Evolutionary conservation across 148 eudicot genomes (phyloP).

Genomic region (Rhododendron henanense): DNA sequence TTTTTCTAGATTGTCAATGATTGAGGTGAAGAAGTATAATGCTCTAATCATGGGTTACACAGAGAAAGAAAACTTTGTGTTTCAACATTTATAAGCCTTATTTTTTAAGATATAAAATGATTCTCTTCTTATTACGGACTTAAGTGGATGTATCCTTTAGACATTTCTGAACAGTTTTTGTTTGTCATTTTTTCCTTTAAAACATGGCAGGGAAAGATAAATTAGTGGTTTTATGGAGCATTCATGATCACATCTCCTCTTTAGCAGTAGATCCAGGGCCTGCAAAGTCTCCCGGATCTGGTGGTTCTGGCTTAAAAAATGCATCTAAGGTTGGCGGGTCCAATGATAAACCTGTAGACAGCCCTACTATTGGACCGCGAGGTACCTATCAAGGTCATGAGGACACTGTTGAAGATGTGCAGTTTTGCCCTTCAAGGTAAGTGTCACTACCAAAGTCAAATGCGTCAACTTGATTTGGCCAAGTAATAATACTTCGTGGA

Average conservation of each 20-base stretch:
- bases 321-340: constrained; percentile 37
- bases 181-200: not conserved
- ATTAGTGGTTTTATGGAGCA: constrained; percentile 89
- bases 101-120: not conserved
- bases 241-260: constrained; percentile 83
- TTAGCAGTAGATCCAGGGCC: constrained; percentile 61
- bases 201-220: constrained; percentile 74
- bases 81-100: not conserved
- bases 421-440: constrained; percentile 91
- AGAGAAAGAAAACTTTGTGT: not conserved
- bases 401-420: constrained; percentile 98
- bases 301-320: constrained; percentile 36
- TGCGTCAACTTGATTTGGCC: not conserved
- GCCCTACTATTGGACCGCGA: constrained; percentile 63
- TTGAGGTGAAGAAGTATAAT: not conserved
- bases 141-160: not conserved
- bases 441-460: constrained; percentile 7
- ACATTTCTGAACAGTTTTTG: constrained; percentile 1
- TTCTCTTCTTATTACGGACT: not conserved
- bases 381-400: constrained; percentile 77
- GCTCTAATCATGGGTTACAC: not conserved
- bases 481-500: not conserved
- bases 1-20: not conserved
- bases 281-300: constrained; percentile 50
- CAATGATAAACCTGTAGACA: constrained; percentile 39